A percentile compares a stretch with the other conserved stretches of the same genome.
phyloP scores from a whole-genome alignment of 116 monocot species.

The Trichopus zeylanicus region DNA sequence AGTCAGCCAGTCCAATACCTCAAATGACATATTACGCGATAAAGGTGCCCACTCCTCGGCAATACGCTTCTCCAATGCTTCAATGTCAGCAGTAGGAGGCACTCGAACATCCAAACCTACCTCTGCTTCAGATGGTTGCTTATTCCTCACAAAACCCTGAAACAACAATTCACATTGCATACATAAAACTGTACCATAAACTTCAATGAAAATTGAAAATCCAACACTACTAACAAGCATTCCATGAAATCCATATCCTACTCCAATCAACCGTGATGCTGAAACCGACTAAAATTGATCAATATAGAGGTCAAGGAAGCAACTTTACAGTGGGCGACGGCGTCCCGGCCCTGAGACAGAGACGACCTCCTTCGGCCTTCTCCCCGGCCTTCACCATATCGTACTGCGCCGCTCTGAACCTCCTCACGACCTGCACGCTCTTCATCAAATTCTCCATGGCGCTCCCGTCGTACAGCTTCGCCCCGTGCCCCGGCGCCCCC shows the following conservation, averaged over 20 bases:
- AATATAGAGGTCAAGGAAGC: too few relatives aligned
- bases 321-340: slow-evolving; percentile 73
- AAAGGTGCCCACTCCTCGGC: slow-evolving; percentile 94
- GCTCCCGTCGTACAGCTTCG: slow-evolving; percentile 78
- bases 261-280: too few relatives aligned
- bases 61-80: slow-evolving; percentile 71
- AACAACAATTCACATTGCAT: too few relatives aligned
- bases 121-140: slow-evolving; percentile 95
- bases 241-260: too few relatives aligned
- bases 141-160: slow-evolving; percentile 97
- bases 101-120: slow-evolving; percentile 86
- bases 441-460: slow-evolving; percentile 92
- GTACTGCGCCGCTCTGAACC: slow-evolving; percentile 72
- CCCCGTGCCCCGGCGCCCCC: slow-evolving; percentile 85
- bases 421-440: slow-evolving; percentile 69
- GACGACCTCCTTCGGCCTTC: slow-evolving; percentile 71
- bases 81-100: slow-evolving; percentile 58
- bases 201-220: too few relatives aligned
- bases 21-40: slow-evolving; percentile 79
- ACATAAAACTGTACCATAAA: too few relatives aligned
- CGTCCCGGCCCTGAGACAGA: slow-evolving; percentile 90
- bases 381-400: slow-evolving; percentile 75
- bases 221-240: too few relatives aligned
- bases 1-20: too few relatives aligned
- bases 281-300: too few relatives aligned